Base-by-base conservation (phyloP, 2,329 filamentous ascomycete genomes). In the Sporothrix luriei region DNA sequence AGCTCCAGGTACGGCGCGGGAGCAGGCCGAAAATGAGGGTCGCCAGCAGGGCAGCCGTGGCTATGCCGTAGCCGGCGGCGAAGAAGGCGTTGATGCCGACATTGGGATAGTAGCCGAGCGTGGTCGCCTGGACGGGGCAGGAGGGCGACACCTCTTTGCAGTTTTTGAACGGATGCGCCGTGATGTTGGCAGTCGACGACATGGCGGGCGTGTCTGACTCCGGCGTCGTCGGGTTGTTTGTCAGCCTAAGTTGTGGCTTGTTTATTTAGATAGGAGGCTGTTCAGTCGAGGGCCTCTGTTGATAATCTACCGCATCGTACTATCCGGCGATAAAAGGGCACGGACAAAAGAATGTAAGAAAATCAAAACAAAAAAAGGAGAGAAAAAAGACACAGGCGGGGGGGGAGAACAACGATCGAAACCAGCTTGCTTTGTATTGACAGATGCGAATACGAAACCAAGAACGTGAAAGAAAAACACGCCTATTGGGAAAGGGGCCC, bases 31-130 rank as follows among this genome's bases (percentile, higher is more conserved):
- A 40, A n/a, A 26, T 38, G 29, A 71, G 64, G 24, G 26, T 16
- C 21, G 73, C 75, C 21, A 84, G 61, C 33, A 84, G 79, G 11
- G 76, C 78, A 38, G 86, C 59, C 10, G 80, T 74, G 9, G 80
- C 78, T 2, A 84, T 51, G 9, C 79, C 84, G 71, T 87, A 88
- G 24, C 78, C 80, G 66, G 82, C 77, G 54, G 82, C 78, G 75
- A 86, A 85, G 75, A 88, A 84, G 73, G 82, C 79, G 76, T 87
- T 86, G 73, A 85, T 82, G 62, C 83, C 82, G n/a, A 82, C 75
- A 73, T 85, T 87, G 7, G 87, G 87, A 46, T 81, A 80, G 78
- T 88, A 88, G 62, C 85, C 85, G 46, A 85, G 78, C 14, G 85
- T 84, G 2, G 85, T 87, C 40, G 77, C 79, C 52, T 78, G 71